Base-by-base conservation (phyloP, 306 rosid species). In the Hippophae gyantsensis region DNA sequence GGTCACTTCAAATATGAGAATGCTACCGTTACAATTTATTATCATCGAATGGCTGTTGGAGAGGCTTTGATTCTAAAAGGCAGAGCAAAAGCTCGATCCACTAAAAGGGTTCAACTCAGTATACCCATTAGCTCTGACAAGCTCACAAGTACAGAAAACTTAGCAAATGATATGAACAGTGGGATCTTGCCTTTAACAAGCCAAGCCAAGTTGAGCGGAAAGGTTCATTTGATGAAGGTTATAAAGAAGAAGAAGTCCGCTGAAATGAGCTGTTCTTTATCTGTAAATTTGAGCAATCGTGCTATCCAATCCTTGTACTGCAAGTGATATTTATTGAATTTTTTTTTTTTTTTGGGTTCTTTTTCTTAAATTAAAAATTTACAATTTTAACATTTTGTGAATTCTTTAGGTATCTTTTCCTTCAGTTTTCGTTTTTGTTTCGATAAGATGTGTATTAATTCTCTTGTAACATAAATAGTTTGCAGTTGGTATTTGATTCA, bases 201-300 rank as follows among this genome's bases (percentile, higher is more conserved):
- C 56, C 65, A 57, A 43, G 68, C 65, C 14, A 70, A 56, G 23
- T 44, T 70, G 64, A 70, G 62, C 6, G 75, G 75, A 26, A 70
- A 70, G 60, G 75, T 70, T n/a, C 56, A 70, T 3, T 13, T 70
- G 65, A 14, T 70, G 25, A 70, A 70, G 56, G 50, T 70, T 9
- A 63, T 70, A 7, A 70, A 70, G 75, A 70, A 63, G 70, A 70
- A 70, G 60, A 70, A 70, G 49, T 63, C 75, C 6, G 70, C 60
- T 18, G 56, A 57, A 52, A 70, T 70, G 75, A 64, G 69, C 68
- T 70, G 75, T 68, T 50, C 56, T 60, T 57, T 70, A 49, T 12
- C 26, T 13, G 40, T 70, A 42, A 52, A 52, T 52, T 70, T 70
- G 65, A 9, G 1, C 5, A 42, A n/a, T 43, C 13, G 23, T 43